Evolutionary conservation across 768 basidiomycete species (phyloP).

Genomic region (Sporobolomyces phaffii): DNA sequence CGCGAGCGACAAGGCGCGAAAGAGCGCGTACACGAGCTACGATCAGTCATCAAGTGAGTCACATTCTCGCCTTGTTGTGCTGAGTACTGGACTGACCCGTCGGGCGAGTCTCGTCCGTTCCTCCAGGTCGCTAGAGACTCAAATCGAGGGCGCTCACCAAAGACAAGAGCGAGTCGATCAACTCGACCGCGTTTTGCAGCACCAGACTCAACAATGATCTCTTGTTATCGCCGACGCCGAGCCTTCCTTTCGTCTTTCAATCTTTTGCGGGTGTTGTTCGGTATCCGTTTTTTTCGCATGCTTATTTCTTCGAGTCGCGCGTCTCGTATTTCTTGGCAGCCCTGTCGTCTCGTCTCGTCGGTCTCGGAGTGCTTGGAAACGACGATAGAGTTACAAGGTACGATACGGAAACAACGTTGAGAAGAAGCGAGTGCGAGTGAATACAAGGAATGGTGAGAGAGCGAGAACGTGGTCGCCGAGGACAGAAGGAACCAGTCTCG

Average conservation of each 20-base stretch:
- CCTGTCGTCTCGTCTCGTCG: too few relatives aligned
- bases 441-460: too few relatives aligned
- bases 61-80: neutral
- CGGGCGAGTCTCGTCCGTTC: neutral
- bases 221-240: neutral
- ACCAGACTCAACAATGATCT: neutral
- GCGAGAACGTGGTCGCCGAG: too few relatives aligned
- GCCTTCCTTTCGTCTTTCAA: neutral
- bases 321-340: too few relatives aligned
- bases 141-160: neutral
- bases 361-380: too few relatives aligned
- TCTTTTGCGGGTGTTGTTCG: too few relatives aligned
- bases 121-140: neutral
- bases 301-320: too few relatives aligned
- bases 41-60: constrained; percentile 62
- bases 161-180: constrained; percentile 8
- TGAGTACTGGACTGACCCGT: neutral
- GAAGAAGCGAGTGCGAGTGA: too few relatives aligned
- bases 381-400: too few relatives aligned
- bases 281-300: too few relatives aligned
- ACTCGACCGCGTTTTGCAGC: constrained; percentile 7
- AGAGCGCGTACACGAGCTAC: constrained; percentile 68
- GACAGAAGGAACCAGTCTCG: too few relatives aligned
- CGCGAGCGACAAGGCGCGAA: constrained; percentile 88
- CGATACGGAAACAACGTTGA: too few relatives aligned